Evolutionary conservation across 495 filamentous ascomycete genomes (phyloP).

Genomic region (Penicillium cosmopolitanum): DNA sequence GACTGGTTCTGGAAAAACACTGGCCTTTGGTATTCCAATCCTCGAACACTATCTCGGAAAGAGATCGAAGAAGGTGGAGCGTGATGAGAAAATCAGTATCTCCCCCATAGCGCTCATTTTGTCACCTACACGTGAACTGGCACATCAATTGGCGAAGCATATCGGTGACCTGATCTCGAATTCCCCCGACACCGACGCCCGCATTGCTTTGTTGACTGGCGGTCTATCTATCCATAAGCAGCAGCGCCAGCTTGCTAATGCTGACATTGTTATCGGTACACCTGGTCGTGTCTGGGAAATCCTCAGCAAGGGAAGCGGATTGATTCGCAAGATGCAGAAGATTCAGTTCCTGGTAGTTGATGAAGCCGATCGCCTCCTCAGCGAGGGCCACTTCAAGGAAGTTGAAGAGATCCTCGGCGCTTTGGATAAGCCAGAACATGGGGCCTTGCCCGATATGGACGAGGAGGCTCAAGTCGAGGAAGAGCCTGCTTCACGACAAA

Average conservation of each 20-base stretch:
- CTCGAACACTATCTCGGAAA: slow-evolving; percentile 50
- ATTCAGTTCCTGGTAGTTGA: slow-evolving; percentile 88
- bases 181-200: slow-evolving; percentile 59
- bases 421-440: slow-evolving; percentile 61
- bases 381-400: slow-evolving; percentile 94
- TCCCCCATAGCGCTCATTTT: slow-evolving; percentile 82
- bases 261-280: slow-evolving; percentile 89
- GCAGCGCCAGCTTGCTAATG: slow-evolving; percentile 70
- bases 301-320: slow-evolving; percentile 66
- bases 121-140: slow-evolving; percentile 89
- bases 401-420: slow-evolving; percentile 80
- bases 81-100: slow-evolving; percentile 29
- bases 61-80: slow-evolving; percentile 24
- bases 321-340: slow-evolving; percentile 63
- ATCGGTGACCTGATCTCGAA: slow-evolving; percentile 68
- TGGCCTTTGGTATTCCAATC: slow-evolving; percentile 79
- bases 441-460: slow-evolving; percentile 42
- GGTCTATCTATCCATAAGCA: slow-evolving; percentile 93
- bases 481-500: slow-evolving; percentile 55
- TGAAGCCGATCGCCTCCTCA: slow-evolving; percentile 90
- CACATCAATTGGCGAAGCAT: slow-evolving; percentile 85
- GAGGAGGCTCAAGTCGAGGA: slow-evolving; percentile 32
- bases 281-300: slow-evolving; percentile 95
- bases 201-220: slow-evolving; percentile 83
- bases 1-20: slow-evolving; percentile 95